These are phyloP conservation scores for Onygenales sp. DNA, from an alignment of 2,329 filamentous ascomycete species.

Conservation along the genomic window DNA sequence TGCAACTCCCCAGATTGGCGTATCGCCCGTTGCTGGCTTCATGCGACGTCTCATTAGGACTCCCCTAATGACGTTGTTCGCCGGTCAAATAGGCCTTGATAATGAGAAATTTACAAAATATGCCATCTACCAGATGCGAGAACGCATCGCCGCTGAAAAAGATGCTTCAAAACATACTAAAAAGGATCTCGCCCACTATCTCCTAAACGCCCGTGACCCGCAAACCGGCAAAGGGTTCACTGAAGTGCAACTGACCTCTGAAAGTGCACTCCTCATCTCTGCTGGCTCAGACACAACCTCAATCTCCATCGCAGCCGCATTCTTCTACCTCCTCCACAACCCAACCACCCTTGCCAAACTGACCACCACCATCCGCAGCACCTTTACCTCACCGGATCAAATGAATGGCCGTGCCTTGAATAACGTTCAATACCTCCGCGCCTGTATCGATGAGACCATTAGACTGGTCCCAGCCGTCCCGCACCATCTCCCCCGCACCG, in stretches of 20 bases:
- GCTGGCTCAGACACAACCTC: constrained; percentile 37
- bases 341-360: constrained; percentile 21
- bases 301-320: constrained; percentile 25
- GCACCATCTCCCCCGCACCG: constrained; percentile 20
- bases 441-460: constrained; percentile 32
- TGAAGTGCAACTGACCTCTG: constrained; percentile 39
- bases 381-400: constrained; percentile 29
- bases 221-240: constrained; percentile 36
- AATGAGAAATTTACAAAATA: constrained; percentile 7
- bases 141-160: constrained; percentile 26
- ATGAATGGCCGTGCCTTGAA: constrained; percentile 22
- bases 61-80: constrained; percentile 12
- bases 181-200: constrained; percentile 41
- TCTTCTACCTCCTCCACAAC: constrained; percentile 33
- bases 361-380: constrained; percentile 23
- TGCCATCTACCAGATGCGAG: constrained; percentile 29
- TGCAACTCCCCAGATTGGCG: constrained; percentile 5
- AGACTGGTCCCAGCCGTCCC: constrained; percentile 23
- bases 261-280: constrained; percentile 41
- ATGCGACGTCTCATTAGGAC: constrained; percentile 11
- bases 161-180: constrained; percentile 20
- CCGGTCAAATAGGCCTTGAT: constrained; percentile 13
- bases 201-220: constrained; percentile 38
- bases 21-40: constrained; percentile 6
- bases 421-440: constrained; percentile 30